Conservation (phyloP, 306 rosid genomes). For the Myrica gale region DNA sequence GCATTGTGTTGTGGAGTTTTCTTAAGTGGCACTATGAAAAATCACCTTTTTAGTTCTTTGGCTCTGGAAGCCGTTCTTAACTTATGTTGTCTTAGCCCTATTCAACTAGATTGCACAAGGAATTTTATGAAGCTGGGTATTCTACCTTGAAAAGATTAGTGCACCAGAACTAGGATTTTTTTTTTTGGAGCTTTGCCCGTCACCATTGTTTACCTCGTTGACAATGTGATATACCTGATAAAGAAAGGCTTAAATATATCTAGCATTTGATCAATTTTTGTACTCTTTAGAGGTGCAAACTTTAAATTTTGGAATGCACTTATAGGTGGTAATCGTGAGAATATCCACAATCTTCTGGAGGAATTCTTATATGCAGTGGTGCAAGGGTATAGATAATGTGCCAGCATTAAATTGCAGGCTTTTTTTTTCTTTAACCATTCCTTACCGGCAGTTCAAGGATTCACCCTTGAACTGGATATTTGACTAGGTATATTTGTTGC, state of each 20-base stretch:
- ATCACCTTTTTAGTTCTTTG: background rate
- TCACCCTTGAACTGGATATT: no score
- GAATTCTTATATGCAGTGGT: no score
- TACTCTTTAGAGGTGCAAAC: background rate
- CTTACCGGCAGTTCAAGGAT: no score
- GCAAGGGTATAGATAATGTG: no score
- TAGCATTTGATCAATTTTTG: background rate
- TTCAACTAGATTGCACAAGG: background rate
- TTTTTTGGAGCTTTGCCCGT: background rate
- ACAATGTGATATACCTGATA: background rate
- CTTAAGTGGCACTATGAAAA: background rate
- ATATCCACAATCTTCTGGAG: no score
- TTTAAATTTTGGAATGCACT: no score
- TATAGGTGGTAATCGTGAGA: no score
- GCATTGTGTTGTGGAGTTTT: background rate
- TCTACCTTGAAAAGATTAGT: background rate
- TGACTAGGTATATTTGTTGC: background rate
- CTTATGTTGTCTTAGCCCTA: background rate
- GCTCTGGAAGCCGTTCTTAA: background rate
- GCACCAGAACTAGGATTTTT: background rate
- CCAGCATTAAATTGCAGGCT: no score
- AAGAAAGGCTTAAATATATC: background rate
- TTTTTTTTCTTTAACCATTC: no score
- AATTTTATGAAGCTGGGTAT: background rate
- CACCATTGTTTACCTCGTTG: background rate